Conservation (phyloP, 177 flowering plant species). For the Vitis hybrid region DNA sequence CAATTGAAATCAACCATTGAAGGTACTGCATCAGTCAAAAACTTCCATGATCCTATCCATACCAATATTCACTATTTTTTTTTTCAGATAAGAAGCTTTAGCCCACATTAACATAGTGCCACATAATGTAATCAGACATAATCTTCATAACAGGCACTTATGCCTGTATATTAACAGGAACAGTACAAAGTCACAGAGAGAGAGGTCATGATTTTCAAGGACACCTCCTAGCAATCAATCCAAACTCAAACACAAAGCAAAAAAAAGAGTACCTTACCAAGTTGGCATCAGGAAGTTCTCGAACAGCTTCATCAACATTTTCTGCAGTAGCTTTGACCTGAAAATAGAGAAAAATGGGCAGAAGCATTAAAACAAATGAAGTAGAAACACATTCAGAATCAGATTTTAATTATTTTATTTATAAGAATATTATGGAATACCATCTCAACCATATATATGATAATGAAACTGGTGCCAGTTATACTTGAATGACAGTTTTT, state of each 20-base stretch:
- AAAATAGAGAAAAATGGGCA: conserved; percentile 5
- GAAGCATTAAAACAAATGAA: not conserved
- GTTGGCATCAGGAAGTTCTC: conserved; percentile 99
- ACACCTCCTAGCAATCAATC: not conserved
- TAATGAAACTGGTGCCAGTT: not conserved
- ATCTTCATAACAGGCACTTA: no score
- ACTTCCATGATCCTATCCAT: no score
- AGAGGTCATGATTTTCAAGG: not conserved
- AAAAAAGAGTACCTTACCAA: conserved; percentile 88
- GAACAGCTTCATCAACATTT: conserved; percentile 95
- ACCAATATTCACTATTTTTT: no score
- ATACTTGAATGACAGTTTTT: not conserved
- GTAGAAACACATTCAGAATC: not conserved
- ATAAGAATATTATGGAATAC: not conserved
- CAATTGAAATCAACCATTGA: not conserved
- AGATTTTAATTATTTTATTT: not conserved
- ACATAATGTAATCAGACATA: no score
- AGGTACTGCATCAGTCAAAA: no score
- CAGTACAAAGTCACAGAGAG: not conserved
- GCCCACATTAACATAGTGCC: not conserved
- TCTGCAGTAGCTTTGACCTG: conserved; percentile 98
- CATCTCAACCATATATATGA: not conserved
- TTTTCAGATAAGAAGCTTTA: no score
- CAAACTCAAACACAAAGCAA: conserved; percentile 20
- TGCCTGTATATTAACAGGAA: no score